Evolutionary conservation across 176 grass and related monocot genomes (phyloP).

Genomic region (sorghum (Sorghum bicolor)): DNA sequence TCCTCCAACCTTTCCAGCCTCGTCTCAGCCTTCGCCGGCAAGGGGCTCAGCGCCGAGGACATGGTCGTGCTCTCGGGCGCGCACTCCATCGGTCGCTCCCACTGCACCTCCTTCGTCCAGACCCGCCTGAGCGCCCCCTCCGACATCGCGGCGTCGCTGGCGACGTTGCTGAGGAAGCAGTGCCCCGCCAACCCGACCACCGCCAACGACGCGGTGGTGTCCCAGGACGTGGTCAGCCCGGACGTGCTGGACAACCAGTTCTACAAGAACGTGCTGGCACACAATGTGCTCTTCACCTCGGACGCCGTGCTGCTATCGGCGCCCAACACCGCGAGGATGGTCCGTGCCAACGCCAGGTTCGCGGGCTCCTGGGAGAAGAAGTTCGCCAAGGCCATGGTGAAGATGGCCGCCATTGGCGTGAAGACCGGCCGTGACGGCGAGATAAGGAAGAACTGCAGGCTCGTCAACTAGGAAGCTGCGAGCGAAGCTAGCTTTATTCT

Average conservation of each 20-base stretch:
- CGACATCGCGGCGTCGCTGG: background rate
- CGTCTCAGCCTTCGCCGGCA: background rate
- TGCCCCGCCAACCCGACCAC: background rate
- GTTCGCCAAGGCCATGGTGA: constrained; percentile 36
- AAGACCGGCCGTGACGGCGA: constrained; percentile 3
- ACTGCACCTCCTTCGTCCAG: background rate
- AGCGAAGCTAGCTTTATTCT: background rate
- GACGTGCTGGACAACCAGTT: constrained; percentile 31
- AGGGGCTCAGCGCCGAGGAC: background rate
- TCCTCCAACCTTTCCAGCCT: no score
- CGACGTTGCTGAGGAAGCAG: background rate
- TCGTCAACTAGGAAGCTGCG: constrained; percentile 13
- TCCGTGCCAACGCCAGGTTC: background rate
- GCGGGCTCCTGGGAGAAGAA: constrained; percentile 29
- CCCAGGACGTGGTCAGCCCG: constrained; percentile 36
- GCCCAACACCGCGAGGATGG: background rate
- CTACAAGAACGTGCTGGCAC: constrained; percentile 42
- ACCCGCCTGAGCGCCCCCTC: background rate
- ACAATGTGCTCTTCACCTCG: constrained; percentile 37
- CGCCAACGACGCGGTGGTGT: constrained; percentile 6
- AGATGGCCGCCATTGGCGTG: constrained; percentile 25
- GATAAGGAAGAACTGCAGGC: constrained; percentile 20
- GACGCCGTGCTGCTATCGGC: constrained; percentile 28
- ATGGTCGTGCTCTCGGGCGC: background rate
- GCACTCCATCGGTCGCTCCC: background rate